Evolutionary conservation across 805 yeast species (phyloP).

Genomic region (Metschnikowia cerradonensis): DNA sequence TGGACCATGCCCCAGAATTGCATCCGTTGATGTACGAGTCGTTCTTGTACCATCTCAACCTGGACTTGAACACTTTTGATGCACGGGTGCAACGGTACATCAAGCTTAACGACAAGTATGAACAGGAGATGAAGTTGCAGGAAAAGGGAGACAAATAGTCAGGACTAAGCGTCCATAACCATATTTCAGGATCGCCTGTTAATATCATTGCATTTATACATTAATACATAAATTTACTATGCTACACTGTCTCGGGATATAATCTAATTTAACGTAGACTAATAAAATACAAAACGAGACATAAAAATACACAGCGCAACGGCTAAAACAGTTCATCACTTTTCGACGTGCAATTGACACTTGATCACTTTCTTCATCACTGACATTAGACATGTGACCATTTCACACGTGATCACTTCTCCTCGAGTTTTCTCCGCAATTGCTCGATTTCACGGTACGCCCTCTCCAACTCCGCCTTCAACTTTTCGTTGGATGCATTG

Average conservation of each 20-base stretch:
- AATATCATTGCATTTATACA: not conserved
- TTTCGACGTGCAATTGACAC: not conserved
- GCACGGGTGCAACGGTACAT: slow-evolving; percentile 21
- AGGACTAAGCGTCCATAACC: no score
- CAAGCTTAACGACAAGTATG: slow-evolving; percentile 14
- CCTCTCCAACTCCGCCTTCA: slow-evolving; percentile 82
- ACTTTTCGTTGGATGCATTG: slow-evolving; percentile 78
- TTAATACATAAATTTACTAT: not conserved
- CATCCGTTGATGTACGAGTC: slow-evolving; percentile 29
- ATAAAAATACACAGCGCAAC: not conserved
- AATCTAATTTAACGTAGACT: not conserved
- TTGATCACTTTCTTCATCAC: no score
- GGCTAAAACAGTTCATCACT: not conserved
- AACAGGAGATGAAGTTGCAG: not conserved
- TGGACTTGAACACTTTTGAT: slow-evolving; percentile 24
- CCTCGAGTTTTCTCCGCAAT: slow-evolving; percentile 51
- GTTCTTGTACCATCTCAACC: slow-evolving; percentile 19
- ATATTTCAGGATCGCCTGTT: not conserved
- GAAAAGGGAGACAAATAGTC: not conserved
- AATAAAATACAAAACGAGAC: not conserved
- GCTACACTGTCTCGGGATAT: not conserved
- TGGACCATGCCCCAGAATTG: slow-evolving; percentile 24
- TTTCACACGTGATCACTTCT: slow-evolving; percentile 10
- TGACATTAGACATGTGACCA: no score
- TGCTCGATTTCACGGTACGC: slow-evolving; percentile 90